Conservation (phyloP, 352 stramenopile species). For the Blastocystis sp. region DNA sequence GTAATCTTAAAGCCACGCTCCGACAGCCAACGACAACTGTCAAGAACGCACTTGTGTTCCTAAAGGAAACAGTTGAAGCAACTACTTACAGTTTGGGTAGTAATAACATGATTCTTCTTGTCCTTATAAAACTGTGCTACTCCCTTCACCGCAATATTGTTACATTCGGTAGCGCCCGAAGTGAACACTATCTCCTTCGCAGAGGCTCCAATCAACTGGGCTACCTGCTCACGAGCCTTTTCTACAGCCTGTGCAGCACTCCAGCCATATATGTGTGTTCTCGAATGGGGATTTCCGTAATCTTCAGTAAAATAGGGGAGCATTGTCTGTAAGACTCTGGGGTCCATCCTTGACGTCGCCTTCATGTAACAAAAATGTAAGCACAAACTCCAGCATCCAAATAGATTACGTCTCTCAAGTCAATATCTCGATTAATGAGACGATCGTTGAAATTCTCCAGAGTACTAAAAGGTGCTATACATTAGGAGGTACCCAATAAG, state of each 20-base stretch:
- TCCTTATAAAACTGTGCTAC: conserved; percentile 87
- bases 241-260: conserved; percentile 91
- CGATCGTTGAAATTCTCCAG: conserved; percentile 35
- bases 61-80: neutral
- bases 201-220: conserved; percentile 83
- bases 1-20: conserved; percentile 93
- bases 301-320: conserved; percentile 87
- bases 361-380: conserved; percentile 62
- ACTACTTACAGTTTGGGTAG: conserved; percentile 78
- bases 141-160: conserved; percentile 97
- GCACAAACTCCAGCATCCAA: conserved; percentile 30
- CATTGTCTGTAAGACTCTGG: conserved; percentile 95
- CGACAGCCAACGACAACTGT: conserved; percentile 90
- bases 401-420: conserved; percentile 57
- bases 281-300: conserved; percentile 97
- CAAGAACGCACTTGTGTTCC: conserved; percentile 92
- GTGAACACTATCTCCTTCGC: conserved; percentile 99
- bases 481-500: conserved; percentile 62
- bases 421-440: conserved; percentile 37
- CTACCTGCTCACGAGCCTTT: conserved; percentile 76
- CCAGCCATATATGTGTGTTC: conserved; percentile 95
- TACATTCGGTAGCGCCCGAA: conserved; percentile 91
- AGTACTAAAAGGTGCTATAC: neutral
- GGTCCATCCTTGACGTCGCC: conserved; percentile 94
- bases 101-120: conserved; percentile 97